Base-by-base conservation (phyloP, 2,329 filamentous ascomycete species). In the Calonectria leucothoes region DNA sequence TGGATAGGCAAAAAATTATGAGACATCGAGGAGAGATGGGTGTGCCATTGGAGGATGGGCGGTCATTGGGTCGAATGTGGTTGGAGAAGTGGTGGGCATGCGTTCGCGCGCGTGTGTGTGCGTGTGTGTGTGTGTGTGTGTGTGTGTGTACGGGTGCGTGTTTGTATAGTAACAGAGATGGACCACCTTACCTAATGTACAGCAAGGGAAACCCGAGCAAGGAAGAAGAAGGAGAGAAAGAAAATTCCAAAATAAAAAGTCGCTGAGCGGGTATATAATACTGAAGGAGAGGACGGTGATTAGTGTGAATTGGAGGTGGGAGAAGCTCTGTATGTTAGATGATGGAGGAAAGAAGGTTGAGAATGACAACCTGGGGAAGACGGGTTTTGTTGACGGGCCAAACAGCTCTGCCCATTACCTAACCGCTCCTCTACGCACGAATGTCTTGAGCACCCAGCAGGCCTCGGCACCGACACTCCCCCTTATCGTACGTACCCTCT, bases 311-410 rank as follows among this genome's bases (percentile, higher is more conserved):
- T 45, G 59, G 55, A 55, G 63, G 52, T 45, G 39, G 37, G 37
- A n/a, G 55, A n/a, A 49, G 42, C 15, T 51, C 57, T 33, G 64
- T 25, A 45, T 48, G 61, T 51, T 42, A 31, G 67, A 67, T 70
- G 67, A 23, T 31, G 37, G 45, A 70, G 52, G 59, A 55, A 73
- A 66, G 61, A 70, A 37, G 61, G 27, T 37, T 45, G 37, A 63
- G 49, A 72, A 37, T 42, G 25, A n/a, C 42, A 66, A 70, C 52
- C 45, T 55, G 42, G 45, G 25, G 29, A 45, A 11, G 27, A 10
- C 27, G 45, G 71, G 71, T 73, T 73, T 73, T 73, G 71, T 73
- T 66, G 27, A 31, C 70, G 66, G 66, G 59, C 67, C 39, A 65
- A 59, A 25, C 39, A 37, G 52, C 23, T 35, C 25, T 29, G 4